These are phyloP conservation scores for Shiraia bambusicola DNA, from an alignment of 2,329 filamentous ascomycete species.

Conservation along the genomic window DNA sequence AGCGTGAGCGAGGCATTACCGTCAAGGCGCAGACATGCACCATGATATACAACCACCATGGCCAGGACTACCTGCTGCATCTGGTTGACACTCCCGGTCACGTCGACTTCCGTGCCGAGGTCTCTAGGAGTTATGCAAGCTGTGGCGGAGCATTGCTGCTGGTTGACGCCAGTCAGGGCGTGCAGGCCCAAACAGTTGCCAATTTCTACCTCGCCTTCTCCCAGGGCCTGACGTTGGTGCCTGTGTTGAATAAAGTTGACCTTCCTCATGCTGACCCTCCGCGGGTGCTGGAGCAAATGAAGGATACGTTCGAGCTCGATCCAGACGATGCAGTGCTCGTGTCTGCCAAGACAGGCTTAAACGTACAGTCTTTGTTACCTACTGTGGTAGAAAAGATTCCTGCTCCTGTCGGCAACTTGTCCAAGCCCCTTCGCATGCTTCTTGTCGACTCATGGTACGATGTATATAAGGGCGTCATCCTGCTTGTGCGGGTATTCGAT, in stretches of 20 bases:
- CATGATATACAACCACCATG: constrained; percentile 89
- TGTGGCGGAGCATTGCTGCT: constrained; percentile 87
- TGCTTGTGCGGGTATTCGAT: constrained; percentile 89
- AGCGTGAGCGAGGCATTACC: constrained; percentile 92
- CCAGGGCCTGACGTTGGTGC: constrained; percentile 81
- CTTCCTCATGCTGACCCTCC: constrained; percentile 85
- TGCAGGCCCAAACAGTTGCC: constrained; percentile 96
- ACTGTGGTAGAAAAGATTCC: constrained; percentile 84
- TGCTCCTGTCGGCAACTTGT: constrained; percentile 71
- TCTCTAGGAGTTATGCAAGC: constrained; percentile 91
- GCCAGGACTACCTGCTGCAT: constrained; percentile 88
- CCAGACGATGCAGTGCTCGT: constrained; percentile 73
- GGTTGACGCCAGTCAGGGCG: constrained; percentile 93
- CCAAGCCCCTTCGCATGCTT: constrained; percentile 75
- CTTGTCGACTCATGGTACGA: constrained; percentile 99
- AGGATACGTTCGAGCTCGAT: constrained; percentile 83
- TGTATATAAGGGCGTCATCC: constrained; percentile 88
- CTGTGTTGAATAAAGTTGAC: constrained; percentile 96
- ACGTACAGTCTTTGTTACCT: constrained; percentile 80
- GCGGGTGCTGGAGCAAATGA: constrained; percentile 82
- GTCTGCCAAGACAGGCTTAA: constrained; percentile 90
- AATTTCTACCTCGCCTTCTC: constrained; percentile 98
- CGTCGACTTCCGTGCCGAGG: constrained; percentile 96
- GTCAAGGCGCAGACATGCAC: constrained; percentile 98
- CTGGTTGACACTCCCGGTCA: constrained; percentile 96